Conservation (phyloP, 2,329 filamentous ascomycete species). For the Neonectria neomacrospora region DNA sequence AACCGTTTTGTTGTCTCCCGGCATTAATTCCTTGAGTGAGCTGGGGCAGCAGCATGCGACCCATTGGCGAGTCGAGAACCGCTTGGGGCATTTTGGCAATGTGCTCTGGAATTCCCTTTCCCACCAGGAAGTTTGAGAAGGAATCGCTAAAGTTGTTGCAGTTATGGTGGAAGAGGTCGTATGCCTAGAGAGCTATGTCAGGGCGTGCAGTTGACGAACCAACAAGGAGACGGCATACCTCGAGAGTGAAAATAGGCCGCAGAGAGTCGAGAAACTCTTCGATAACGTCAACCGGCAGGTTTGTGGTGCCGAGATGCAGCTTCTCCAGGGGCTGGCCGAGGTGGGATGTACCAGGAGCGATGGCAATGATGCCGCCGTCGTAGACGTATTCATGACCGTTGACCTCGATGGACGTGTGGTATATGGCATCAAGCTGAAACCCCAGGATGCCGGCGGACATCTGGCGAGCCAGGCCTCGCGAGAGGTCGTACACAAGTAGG, state of each 20-base stretch:
- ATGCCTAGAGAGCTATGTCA: slow-evolving; percentile 66
- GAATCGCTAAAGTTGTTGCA: slow-evolving; percentile 99
- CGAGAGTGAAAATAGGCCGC: slow-evolving; percentile 81
- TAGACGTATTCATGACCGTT: slow-evolving; percentile 90
- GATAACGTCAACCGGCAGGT: slow-evolving; percentile 82
- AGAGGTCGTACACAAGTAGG: slow-evolving; percentile 83
- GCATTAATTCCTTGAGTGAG: slow-evolving; percentile 62
- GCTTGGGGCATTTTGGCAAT: slow-evolving; percentile 87
- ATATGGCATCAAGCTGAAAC: slow-evolving; percentile 85
- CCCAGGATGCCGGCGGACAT: slow-evolving; percentile 65
- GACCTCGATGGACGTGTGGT: slow-evolving; percentile 92
- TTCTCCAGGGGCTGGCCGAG: slow-evolving; percentile 85
- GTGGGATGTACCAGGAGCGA: slow-evolving; percentile 84
- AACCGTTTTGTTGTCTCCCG: slow-evolving; percentile 59
- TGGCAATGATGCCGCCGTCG: slow-evolving; percentile 86
- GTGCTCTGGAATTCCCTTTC: slow-evolving; percentile 86
- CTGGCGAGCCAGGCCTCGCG: slow-evolving; percentile 66
- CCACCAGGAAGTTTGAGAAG: slow-evolving; percentile 87
- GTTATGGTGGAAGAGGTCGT: slow-evolving; percentile 91
- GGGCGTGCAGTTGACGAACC: not conserved
- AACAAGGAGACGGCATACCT: slow-evolving; percentile 58
- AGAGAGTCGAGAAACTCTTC: slow-evolving; percentile 89
- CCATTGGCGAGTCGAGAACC: slow-evolving; percentile 87
- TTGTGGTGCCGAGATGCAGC: slow-evolving; percentile 78
- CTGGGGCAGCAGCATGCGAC: slow-evolving; percentile 86